Conservation (phyloP, 257 asterid species). For the Solanum dulcamara region DNA sequence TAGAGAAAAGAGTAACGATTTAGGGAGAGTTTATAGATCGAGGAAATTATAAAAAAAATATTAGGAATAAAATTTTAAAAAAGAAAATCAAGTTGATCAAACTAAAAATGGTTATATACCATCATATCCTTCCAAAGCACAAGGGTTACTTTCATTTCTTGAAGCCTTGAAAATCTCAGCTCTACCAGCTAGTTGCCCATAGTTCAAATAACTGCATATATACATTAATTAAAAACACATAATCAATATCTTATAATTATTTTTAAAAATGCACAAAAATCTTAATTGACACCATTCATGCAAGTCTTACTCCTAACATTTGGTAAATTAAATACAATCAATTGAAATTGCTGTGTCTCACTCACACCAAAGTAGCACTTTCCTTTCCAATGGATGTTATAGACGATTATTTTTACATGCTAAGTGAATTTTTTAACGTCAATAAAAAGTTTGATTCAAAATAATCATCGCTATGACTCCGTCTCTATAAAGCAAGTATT, state of each 20-base stretch:
- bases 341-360: neutral
- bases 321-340: neutral
- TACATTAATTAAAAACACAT: neutral
- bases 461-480: neutral
- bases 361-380: neutral
- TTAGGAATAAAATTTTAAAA: too few species aligned
- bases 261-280: neutral
- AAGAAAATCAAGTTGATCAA: too few species aligned
- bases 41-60: too few species aligned
- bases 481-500: neutral
- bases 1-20: too few species aligned
- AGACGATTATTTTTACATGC: neutral
- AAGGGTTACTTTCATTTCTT: conserved; percentile 42
- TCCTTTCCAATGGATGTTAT: neutral
- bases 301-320: neutral
- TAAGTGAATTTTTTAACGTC: neutral
- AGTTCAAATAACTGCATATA: conserved; percentile 57
- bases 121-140: conserved; percentile 51
- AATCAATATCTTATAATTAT: neutral
- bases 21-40: too few species aligned
- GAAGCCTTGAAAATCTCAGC: conserved; percentile 61
- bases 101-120: conserved; percentile 28
- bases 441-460: neutral
- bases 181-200: conserved; percentile 72
- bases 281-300: neutral